phyloP scores from a whole-genome alignment of 208 protist species.

The Trypanosoma brucei region DNA sequence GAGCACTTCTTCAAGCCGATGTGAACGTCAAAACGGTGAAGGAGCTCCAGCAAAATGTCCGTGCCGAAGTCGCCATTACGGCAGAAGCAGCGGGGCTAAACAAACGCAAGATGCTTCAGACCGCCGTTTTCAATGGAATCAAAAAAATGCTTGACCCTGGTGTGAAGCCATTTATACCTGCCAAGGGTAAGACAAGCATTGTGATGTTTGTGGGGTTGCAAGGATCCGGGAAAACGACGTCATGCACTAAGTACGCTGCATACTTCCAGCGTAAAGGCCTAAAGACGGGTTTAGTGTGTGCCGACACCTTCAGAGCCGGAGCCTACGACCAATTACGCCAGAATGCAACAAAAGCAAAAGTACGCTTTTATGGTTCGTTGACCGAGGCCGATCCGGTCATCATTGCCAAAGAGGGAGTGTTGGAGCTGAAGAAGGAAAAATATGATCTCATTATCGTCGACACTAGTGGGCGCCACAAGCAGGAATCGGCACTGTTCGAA shows the following conservation, averaged over 20 bases:
- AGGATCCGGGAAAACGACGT: slow-evolving; percentile 97
- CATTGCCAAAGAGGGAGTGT: slow-evolving; percentile 95
- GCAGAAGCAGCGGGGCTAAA: slow-evolving; percentile 94
- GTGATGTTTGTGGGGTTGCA: slow-evolving; percentile 99
- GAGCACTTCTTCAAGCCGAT: slow-evolving; percentile 95
- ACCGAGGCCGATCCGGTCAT: slow-evolving; percentile 96
- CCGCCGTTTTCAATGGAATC: slow-evolving; percentile 95
- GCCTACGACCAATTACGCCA: slow-evolving; percentile 98
- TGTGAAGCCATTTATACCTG: slow-evolving; percentile 92
- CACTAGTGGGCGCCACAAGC: slow-evolving; percentile 98
- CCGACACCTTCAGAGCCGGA: slow-evolving; percentile 97
- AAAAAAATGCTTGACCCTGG: slow-evolving; percentile 96
- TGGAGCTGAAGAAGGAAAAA: slow-evolving; percentile 94
- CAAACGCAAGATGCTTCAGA: slow-evolving; percentile 95
- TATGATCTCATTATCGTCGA: slow-evolving; percentile 99
- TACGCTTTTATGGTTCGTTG: slow-evolving; percentile 97
- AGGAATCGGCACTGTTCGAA: slow-evolving; percentile 97
- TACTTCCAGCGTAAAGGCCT: slow-evolving; percentile 95
- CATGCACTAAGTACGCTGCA: slow-evolving; percentile 96
- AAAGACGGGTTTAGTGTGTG: slow-evolving; percentile 96
- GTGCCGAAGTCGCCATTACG: slow-evolving; percentile 88
- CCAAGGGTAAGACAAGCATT: slow-evolving; percentile 95
- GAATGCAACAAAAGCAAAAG: slow-evolving; percentile 98
- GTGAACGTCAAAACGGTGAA: slow-evolving; percentile 95
- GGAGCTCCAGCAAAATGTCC: slow-evolving; percentile 92